A percentile compares a stretch with the other conserved stretches of the same genome.
Conservation (phyloP, 148 eudicot genomes). For the Persicaria maculosa region DNA sequence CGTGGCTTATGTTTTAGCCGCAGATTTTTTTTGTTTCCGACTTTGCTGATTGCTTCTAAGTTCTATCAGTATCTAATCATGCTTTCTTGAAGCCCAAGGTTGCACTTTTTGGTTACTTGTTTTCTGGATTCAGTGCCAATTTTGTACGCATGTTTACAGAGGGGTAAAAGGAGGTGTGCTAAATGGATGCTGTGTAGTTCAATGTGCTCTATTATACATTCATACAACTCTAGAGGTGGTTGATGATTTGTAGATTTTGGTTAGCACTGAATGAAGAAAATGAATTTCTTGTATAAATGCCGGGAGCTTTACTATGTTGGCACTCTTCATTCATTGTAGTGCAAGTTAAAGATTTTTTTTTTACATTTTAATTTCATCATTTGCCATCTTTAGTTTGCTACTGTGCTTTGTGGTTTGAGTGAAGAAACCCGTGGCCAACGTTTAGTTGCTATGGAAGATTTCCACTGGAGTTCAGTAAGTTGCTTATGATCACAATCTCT, state of each 20-base stretch:
- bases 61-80: neutral
- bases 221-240: neutral
- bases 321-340: neutral
- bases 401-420: neutral
- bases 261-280: neutral
- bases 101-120: neutral
- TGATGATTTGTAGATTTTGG: neutral
- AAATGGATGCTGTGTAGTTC: neutral
- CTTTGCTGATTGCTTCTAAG: neutral
- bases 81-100: neutral
- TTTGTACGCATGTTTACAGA: neutral
- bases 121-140: neutral
- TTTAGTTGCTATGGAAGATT: constrained; percentile 1
- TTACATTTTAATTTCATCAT: neutral
- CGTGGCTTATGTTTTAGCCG: neutral
- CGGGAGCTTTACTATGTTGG: neutral
- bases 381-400: neutral
- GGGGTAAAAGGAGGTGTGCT: neutral
- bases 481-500: constrained; percentile 3
- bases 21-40: neutral
- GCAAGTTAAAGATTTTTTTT: neutral
- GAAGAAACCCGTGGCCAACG: neutral
- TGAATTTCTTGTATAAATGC: neutral
- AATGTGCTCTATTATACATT: neutral
- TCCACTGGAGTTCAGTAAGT: neutral